A percentile compares a stretch with the other conserved stretches of the same genome.
These are phyloP conservation scores for Cardiospermum halicacabum DNA, from an alignment of 345 rosid genomes.

Conservation along the genomic window DNA sequence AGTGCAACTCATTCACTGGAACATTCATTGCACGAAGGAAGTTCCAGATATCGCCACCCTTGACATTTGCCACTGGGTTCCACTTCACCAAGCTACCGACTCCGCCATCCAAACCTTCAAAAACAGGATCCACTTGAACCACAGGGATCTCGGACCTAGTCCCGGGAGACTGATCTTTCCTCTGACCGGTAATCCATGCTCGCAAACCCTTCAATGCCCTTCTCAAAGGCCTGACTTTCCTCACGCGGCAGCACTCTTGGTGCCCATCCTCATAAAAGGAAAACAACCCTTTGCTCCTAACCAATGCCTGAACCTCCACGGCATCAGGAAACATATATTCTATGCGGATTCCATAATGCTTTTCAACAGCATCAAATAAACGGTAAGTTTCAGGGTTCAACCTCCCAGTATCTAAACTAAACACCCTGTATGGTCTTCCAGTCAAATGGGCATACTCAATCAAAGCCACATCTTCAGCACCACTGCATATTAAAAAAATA, in stretches of 20 bases:
- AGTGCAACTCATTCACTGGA: slow-evolving; percentile 74
- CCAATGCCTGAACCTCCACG: slow-evolving; percentile 87
- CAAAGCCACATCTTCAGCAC: slow-evolving; percentile 96
- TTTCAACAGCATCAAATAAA: slow-evolving; percentile 69
- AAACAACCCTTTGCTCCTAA: slow-evolving; percentile 85
- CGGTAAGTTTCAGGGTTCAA: slow-evolving; percentile 79
- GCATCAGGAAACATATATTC: slow-evolving; percentile 98
- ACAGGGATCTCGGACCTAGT: slow-evolving; percentile 85
- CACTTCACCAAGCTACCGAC: slow-evolving; percentile 88
- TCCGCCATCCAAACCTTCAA: slow-evolving; percentile 89
- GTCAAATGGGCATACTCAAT: slow-evolving; percentile 88
- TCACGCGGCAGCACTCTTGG: slow-evolving; percentile 95
- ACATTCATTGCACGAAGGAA: slow-evolving; percentile 84
- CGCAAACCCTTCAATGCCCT: slow-evolving; percentile 85
- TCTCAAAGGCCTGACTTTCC: slow-evolving; percentile 91
- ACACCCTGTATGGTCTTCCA: slow-evolving; percentile 80
- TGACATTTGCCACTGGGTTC: slow-evolving; percentile 87
- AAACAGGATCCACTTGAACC: slow-evolving; percentile 86
- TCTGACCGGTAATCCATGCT: slow-evolving; percentile 97
- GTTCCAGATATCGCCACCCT: slow-evolving; percentile 73
- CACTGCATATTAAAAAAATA: slow-evolving; percentile 50
- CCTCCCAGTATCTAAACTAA: slow-evolving; percentile 91
- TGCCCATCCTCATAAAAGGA: slow-evolving; percentile 96
- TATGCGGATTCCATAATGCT: slow-evolving; percentile 67
- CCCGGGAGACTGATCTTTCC: slow-evolving; percentile 93